A percentile compares a stretch with the other conserved stretches of the same genome.
These are phyloP conservation scores for Chlamydomonas sphaeroides DNA, from an alignment of 139 green algal species.

Conservation along the genomic window DNA sequence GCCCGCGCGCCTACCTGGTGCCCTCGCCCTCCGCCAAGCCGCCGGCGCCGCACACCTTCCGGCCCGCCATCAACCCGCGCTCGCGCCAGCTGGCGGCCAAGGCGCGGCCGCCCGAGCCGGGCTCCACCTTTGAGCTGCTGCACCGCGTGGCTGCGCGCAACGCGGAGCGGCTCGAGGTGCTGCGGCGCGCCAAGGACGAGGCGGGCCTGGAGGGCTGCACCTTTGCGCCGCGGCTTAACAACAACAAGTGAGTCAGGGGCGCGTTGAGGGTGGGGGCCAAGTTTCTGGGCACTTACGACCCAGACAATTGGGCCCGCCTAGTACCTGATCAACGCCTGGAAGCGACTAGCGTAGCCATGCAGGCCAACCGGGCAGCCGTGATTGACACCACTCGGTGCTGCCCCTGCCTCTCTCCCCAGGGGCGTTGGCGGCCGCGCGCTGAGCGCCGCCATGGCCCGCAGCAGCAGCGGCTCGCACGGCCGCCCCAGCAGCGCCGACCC, in stretches of 20 bases:
- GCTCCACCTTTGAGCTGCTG: conserved; percentile 45
- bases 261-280: too few relatives aligned
- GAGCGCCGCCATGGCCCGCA: not conserved
- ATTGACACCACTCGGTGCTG: not conserved
- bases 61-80: conserved; percentile 65
- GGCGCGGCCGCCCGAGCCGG: conserved; percentile 53
- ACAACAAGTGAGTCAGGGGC: not conserved
- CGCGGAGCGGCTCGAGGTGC: conserved; percentile 54
- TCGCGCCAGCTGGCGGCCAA: conserved; percentile 64
- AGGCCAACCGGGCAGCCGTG: not conserved
- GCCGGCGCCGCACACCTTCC: conserved; percentile 65
- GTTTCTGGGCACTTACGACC: too few relatives aligned
- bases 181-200: conserved; percentile 59
- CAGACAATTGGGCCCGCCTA: not conserved
- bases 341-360: not conserved
- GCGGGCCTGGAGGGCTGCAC: conserved; percentile 63
- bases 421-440: not conserved
- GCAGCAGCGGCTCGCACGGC: not conserved
- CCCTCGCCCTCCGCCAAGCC: conserved; percentile 67
- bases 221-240: conserved; percentile 75
- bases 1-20: conserved; percentile 73
- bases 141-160: conserved; percentile 41
- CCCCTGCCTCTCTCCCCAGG: not conserved
- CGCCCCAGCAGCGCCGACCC: not conserved
- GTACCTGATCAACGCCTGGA: not conserved